Evolutionary conservation across 116 monocot species (phyloP).

Genomic region (Iris pallida): DNA sequence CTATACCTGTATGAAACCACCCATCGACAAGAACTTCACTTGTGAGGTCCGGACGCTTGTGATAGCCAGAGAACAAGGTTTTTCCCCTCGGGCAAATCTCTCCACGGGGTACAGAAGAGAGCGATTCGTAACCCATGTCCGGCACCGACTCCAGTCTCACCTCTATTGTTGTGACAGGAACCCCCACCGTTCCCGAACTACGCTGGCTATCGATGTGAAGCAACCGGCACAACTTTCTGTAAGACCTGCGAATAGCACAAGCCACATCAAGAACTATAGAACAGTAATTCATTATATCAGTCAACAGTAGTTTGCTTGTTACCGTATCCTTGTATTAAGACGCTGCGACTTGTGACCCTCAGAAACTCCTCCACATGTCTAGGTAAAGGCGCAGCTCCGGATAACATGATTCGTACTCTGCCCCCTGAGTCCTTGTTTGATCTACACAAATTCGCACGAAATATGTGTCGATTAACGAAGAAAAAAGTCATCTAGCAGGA

Average conservation of each 20-base stretch:
- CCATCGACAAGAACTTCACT: conserved; percentile 62
- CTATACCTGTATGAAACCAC: conserved; percentile 93
- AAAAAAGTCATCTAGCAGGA: too few species aligned
- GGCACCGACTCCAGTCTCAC: conserved; percentile 80
- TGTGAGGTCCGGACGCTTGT: conserved; percentile 74
- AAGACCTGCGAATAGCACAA: conserved; percentile 44
- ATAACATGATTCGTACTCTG: conserved; percentile 67
- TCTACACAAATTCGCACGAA: conserved; percentile 25
- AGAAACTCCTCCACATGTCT: conserved; percentile 86
- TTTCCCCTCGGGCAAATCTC: conserved; percentile 91
- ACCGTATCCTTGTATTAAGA: conserved; percentile 94
- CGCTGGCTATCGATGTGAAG: conserved; percentile 85
- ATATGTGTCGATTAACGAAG: neutral
- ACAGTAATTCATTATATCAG: too few species aligned
- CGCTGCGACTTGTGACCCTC: conserved; percentile 73
- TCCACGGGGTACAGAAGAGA: conserved; percentile 65
- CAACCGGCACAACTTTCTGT: conserved; percentile 90
- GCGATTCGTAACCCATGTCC: conserved; percentile 92
- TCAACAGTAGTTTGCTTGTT: conserved; percentile 1
- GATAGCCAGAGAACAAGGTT: conserved; percentile 87
- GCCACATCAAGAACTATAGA: too few species aligned
- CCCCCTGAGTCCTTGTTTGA: conserved; percentile 84
- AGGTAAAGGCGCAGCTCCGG: conserved; percentile 88
- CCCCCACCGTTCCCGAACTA: conserved; percentile 79
- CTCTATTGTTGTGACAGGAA: conserved; percentile 76